These are phyloP conservation scores for Tritrichomonas foetus DNA, from an alignment of 208 protist species.

Conservation along the genomic window DNA sequence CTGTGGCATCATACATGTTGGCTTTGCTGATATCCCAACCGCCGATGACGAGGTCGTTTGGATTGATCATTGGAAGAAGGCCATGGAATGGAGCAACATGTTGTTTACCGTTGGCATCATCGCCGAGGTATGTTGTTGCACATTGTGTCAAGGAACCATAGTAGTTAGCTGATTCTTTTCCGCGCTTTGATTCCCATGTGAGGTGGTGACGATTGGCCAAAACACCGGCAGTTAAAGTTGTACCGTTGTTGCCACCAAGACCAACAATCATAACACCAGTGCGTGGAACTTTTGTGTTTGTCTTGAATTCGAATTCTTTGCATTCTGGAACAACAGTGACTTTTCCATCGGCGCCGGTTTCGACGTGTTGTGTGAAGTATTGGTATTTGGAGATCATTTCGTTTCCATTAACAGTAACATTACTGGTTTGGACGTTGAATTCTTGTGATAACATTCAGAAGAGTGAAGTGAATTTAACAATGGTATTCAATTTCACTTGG, in stretches of 20 bases:
- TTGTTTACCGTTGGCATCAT: slow-evolving; percentile 67
- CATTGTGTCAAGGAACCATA: slow-evolving; percentile 90
- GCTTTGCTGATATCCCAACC: slow-evolving; percentile 93
- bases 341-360: not conserved
- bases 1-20: slow-evolving; percentile 84
- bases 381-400: slow-evolving; percentile 39
- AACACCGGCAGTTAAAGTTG: slow-evolving; percentile 87
- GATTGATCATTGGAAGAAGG: slow-evolving; percentile 88
- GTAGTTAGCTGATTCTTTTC: slow-evolving; percentile 83
- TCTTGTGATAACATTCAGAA: not conserved
- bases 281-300: not conserved
- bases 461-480: not conserved
- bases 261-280: slow-evolving; percentile 82
- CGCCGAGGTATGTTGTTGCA: slow-evolving; percentile 82
- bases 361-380: not conserved
- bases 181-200: slow-evolving; percentile 79
- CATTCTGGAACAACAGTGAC: not conserved
- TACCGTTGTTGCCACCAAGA: slow-evolving; percentile 96
- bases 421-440: not conserved
- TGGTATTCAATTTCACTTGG: too few relatives aligned
- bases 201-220: slow-evolving; percentile 81
- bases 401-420: not conserved
- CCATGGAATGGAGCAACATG: slow-evolving; percentile 68
- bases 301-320: slow-evolving; percentile 25
- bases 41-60: slow-evolving; percentile 87